Conservation (phyloP, 257 asterid species). For the Linderniella brevidens region DNA sequence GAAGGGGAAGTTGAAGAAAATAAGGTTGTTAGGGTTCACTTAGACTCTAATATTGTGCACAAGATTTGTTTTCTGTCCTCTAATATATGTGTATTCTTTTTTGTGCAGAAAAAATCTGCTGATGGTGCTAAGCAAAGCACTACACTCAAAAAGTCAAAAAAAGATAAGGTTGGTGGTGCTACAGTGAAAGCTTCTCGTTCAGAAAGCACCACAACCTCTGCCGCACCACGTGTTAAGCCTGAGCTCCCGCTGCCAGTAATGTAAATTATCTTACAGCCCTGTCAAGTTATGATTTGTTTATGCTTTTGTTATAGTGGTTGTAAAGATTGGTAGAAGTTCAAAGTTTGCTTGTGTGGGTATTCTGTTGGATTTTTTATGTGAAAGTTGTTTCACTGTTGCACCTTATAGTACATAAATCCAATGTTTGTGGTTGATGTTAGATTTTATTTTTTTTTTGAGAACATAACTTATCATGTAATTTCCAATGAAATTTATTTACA, state of each 20-base stretch:
- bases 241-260: conserved; percentile 73
- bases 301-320: neutral
- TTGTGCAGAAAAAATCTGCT: conserved; percentile 47
- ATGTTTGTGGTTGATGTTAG: neutral
- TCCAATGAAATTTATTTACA: neutral
- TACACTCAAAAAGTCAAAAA: conserved; percentile 56
- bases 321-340: neutral
- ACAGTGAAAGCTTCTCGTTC: conserved; percentile 63
- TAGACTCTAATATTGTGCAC: neutral
- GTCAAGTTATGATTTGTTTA: neutral
- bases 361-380: neutral
- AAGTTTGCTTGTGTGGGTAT: neutral
- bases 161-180: conserved; percentile 65
- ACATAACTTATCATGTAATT: neutral
- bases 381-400: neutral
- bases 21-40: conserved; percentile 30
- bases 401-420: neutral
- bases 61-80: neutral
- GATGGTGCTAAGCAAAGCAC: conserved; percentile 74
- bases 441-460: too few species aligned
- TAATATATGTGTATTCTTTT: conserved; percentile 10
- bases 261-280: conserved; percentile 17
- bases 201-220: conserved; percentile 43
- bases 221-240: conserved; percentile 81
- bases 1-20: conserved; percentile 79